phyloP scores from a whole-genome alignment of 1,139 yeast genomes.

The Yamadazyma membranifaciens region DNA sequence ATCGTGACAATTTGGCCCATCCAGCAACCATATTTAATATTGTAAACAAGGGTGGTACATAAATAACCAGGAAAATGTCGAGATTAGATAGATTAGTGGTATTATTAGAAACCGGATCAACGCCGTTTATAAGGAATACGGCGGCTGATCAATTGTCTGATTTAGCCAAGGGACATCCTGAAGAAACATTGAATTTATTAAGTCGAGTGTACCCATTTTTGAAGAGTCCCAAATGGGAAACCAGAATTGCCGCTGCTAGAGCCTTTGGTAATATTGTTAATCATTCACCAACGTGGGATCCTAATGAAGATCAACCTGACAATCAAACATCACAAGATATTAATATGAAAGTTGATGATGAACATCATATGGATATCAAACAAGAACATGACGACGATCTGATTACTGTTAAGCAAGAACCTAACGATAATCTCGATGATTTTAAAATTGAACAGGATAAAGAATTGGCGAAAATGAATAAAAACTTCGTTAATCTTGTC shows the following conservation, averaged over 20 bases:
- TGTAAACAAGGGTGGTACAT: no score
- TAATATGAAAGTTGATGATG: conserved; percentile 17
- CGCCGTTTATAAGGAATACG: conserved; percentile 88
- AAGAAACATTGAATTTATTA: conserved; percentile 77
- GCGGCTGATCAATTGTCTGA: conserved; percentile 98
- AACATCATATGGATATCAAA: not conserved
- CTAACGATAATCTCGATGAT: conserved; percentile 24
- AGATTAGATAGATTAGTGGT: conserved; percentile 71
- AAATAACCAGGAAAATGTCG: conserved; percentile 28
- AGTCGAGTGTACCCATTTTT: conserved; percentile 91
- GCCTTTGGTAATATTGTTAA: conserved; percentile 93
- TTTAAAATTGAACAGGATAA: conserved; percentile 46
- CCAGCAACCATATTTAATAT: no score
- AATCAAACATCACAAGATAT: conserved; percentile 10
- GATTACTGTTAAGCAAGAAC: conserved; percentile 18
- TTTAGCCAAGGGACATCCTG: conserved; percentile 91
- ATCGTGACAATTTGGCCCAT: no score
- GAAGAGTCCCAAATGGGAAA: conserved; percentile 88
- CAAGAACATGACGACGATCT: conserved; percentile 2
- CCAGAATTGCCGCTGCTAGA: conserved; percentile 90
- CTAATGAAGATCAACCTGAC: conserved; percentile 47
- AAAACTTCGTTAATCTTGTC: conserved; percentile 47
- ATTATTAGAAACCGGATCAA: conserved; percentile 90
- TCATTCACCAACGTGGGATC: conserved; percentile 82
- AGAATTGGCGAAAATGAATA: conserved; percentile 47